Base-by-base conservation (phyloP, 768 basidiomycete species). In the Mycena latifolia region DNA sequence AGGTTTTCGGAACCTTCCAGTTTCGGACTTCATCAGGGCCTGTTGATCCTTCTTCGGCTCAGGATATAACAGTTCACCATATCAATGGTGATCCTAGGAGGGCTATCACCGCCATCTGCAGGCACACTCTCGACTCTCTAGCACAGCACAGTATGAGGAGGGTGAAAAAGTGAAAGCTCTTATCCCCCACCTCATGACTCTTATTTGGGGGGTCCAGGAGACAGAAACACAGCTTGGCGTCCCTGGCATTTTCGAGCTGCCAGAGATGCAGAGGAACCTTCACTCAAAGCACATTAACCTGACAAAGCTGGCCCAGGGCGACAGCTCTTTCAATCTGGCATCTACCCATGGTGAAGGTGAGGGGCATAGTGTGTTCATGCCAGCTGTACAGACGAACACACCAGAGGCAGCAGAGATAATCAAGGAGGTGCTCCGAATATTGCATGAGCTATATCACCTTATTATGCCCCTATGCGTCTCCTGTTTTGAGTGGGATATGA, bases 311-410 rank as follows among this genome's bases (percentile, higher is more conserved):
- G 37, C 24, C 0, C n/a, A 8, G 1, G 60, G 48, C 2, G 65
- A 69, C 27, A 65, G 69, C 2, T 69, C 65, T 1, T 69, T 50
- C 39, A 65, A 58, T 27, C 51, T 69, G 11, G 69, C 59, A 17
- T 55, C 61, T 0, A 69, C 65, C 20, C 54, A 52, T 48, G 61
- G 65, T 0, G 67, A 71, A 35, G 70, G 70, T 5, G 53, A 66
- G 35, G 70, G 70, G 1, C 9, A 27, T 43, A 64, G 67, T 1
- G 27, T 31, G 2, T 59, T 57, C 27, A 25, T 50, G 37, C 67
- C 67, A n/a, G 67, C 70, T 1, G 56, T 62, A 14, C 70, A 71
- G 35, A 51, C 57, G 6, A 55, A 63, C 25, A 66, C 53, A 12
- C 57, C 48, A 0, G 25, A 50, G 5, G 62, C 50, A 1, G 45